A percentile compares a stretch with the other conserved stretches of the same genome.
These are phyloP conservation scores for Globisporangium spiculum DNA, from an alignment of 352 stramenopile species.

Conservation along the genomic window DNA sequence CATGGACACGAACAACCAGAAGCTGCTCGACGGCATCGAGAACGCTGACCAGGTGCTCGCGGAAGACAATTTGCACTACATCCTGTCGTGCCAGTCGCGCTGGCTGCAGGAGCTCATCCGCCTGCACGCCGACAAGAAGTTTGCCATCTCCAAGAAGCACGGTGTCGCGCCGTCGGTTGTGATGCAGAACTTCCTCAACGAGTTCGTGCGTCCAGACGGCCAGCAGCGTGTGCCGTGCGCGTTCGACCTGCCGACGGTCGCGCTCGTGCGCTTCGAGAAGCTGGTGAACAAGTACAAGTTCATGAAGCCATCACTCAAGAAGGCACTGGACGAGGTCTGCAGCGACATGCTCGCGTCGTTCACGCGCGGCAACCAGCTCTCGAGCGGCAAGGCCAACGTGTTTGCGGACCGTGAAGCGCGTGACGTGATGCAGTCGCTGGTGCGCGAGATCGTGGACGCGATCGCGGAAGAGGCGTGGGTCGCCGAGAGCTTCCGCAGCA, in stretches of 20 bases:
- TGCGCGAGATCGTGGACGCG: slow-evolving; percentile 58
- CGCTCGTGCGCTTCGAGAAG: slow-evolving; percentile 71
- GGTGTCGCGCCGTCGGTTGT: slow-evolving; percentile 15
- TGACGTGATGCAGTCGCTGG: slow-evolving; percentile 71
- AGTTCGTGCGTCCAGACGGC: slow-evolving; percentile 24
- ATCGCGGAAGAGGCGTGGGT: slow-evolving; percentile 42
- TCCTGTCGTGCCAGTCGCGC: slow-evolving; percentile 52
- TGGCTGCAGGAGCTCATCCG: slow-evolving; percentile 54
- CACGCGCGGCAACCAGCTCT: slow-evolving; percentile 22
- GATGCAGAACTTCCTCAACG: slow-evolving; percentile 38
- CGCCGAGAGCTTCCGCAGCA: slow-evolving; percentile 18
- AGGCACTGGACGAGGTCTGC: slow-evolving; percentile 60
- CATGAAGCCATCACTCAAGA: slow-evolving; percentile 59
- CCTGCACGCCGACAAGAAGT: slow-evolving; percentile 49
- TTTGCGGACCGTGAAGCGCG: slow-evolving; percentile 50
- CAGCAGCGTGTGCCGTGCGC: slow-evolving; percentile 26
- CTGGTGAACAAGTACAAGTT: slow-evolving; percentile 54
- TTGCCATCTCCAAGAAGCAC: slow-evolving; percentile 12
- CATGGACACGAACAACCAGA: slow-evolving; percentile 30
- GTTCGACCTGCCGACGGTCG: slow-evolving; percentile 39
- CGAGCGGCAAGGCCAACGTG: slow-evolving; percentile 21
- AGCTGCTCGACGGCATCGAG: slow-evolving; percentile 40
- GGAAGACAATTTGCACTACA: slow-evolving; percentile 56
- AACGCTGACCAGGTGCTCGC: slow-evolving; percentile 57
- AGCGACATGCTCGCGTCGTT: slow-evolving; percentile 62